Conservation (phyloP, 116 monocot genomes). For the Papilionanthe hybrid region DNA sequence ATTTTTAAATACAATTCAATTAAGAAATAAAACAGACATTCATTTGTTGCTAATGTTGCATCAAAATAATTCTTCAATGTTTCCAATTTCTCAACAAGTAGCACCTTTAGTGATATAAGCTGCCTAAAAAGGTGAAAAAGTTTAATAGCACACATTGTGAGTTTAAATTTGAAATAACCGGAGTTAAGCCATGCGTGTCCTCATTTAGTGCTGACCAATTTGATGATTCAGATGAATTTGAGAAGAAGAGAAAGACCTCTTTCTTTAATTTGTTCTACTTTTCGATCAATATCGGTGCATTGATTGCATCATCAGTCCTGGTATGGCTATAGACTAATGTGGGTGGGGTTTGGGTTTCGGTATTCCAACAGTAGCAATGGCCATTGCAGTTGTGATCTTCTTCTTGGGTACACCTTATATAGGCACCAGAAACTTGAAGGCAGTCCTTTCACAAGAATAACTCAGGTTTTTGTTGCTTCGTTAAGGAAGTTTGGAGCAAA, state of each 20-base stretch:
- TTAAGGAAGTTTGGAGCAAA: background rate
- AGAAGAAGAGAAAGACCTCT: constrained; percentile 20
- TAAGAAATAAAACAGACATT: no score
- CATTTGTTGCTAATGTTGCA: no score
- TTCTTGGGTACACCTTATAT: constrained; percentile 11
- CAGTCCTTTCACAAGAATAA: constrained; percentile 13
- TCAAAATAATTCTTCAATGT: no score
- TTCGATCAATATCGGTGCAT: constrained; percentile 19
- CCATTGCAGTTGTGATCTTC: constrained; percentile 14
- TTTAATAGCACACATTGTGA: no score
- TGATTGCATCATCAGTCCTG: constrained; percentile 11
- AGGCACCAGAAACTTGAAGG: constrained; percentile 12
- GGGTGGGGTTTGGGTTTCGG: constrained; percentile 15
- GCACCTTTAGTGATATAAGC: no score
- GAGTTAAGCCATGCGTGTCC: constrained; percentile 8
- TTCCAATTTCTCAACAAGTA: no score
- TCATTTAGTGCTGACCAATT: constrained; percentile 22
- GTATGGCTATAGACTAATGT: constrained; percentile 13
- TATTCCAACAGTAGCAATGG: constrained; percentile 10
- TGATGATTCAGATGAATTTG: constrained; percentile 14
- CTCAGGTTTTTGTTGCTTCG: constrained; percentile 13
- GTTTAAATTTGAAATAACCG: no score
- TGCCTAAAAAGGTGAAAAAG: no score
- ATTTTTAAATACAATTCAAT: no score
- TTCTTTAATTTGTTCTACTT: constrained; percentile 12